Evolutionary conservation across 148 eudicot genomes (phyloP).

Genomic region (Talinum fruticosum): DNA sequence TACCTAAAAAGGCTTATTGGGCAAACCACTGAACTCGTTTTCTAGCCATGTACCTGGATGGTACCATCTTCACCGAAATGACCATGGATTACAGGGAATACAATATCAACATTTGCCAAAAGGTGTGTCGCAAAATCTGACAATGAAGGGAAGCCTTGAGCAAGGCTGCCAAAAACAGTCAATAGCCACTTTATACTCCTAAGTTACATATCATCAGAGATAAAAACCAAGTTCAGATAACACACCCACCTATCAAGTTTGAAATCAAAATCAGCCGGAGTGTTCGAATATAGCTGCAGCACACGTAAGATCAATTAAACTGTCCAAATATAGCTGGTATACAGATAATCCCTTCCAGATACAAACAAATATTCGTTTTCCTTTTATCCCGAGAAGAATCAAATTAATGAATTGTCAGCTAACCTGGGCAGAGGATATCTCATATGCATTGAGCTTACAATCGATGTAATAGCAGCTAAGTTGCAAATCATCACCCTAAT

Average conservation of each 20-base stretch:
- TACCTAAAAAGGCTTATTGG: neutral
- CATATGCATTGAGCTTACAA: conserved; percentile 66
- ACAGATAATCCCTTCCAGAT: no score
- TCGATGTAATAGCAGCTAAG: conserved; percentile 92
- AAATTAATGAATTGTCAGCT: neutral
- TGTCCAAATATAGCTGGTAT: neutral
- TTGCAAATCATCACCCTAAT: conserved; percentile 52
- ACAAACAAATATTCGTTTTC: neutral
- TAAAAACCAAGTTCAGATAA: neutral
- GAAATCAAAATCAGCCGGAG: conserved; percentile 94
- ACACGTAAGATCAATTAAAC: conserved; percentile 7
- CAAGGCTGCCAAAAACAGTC: conserved; percentile 55
- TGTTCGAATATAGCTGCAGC: conserved; percentile 83
- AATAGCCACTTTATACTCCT: neutral
- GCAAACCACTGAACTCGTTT: neutral
- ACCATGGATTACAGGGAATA: conserved; percentile 92
- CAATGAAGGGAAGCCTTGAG: conserved; percentile 68
- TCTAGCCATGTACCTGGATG: conserved; percentile 49
- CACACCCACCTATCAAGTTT: conserved; percentile 63
- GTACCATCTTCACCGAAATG: conserved; percentile 96
- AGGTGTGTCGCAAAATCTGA: conserved; percentile 76
- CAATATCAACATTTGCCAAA: conserved; percentile 71
- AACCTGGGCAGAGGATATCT: conserved; percentile 89
- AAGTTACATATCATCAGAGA: neutral
- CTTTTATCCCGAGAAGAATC: neutral